Evolutionary conservation across 2,329 filamentous ascomycete species (phyloP).

Genomic region (Diaporthe nobilis): DNA sequence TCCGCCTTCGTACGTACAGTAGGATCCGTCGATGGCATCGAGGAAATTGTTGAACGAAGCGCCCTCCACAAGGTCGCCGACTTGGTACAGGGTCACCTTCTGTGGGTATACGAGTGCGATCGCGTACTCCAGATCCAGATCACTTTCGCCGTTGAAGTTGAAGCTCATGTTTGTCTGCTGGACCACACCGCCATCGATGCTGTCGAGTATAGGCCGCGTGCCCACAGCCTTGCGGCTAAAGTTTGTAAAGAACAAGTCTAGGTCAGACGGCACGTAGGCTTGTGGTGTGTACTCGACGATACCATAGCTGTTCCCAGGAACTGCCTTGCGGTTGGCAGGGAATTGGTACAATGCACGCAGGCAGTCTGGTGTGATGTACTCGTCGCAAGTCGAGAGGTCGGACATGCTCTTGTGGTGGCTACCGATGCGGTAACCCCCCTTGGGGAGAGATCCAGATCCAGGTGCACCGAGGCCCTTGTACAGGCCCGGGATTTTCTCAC

Average conservation of each 20-base stretch:
- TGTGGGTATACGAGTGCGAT: conserved; percentile 43
- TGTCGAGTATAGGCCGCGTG: conserved; percentile 33
- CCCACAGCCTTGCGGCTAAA: conserved; percentile 36
- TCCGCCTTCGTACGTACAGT: conserved; percentile 57
- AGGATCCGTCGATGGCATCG: conserved; percentile 61
- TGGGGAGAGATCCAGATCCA: conserved; percentile 38
- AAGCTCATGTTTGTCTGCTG: conserved; percentile 35
- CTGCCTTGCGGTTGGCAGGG: conserved; percentile 29
- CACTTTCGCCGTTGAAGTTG: conserved; percentile 39
- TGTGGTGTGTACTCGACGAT: conserved; percentile 42
- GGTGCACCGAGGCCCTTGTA: conserved; percentile 36
- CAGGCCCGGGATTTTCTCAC: conserved; percentile 11
- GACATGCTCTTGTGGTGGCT: conserved; percentile 27
- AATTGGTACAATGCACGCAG: conserved; percentile 40
- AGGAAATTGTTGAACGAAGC: conserved; percentile 58
- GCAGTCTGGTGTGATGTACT: conserved; percentile 39
- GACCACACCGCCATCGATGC: conserved; percentile 39
- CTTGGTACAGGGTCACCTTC: conserved; percentile 43
- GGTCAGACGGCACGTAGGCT: conserved; percentile 37
- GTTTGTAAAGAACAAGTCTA: conserved; percentile 40
- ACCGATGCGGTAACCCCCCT: conserved; percentile 37
- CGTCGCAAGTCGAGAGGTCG: conserved; percentile 38
- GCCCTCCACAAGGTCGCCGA: conserved; percentile 42
- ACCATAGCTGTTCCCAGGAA: conserved; percentile 38
- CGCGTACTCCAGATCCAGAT: conserved; percentile 39